Evolutionary conservation across 2,329 filamentous ascomycete genomes (phyloP), one percentile per base, ranked within the genome.

Genomic region (Eutypa lata): DNA sequence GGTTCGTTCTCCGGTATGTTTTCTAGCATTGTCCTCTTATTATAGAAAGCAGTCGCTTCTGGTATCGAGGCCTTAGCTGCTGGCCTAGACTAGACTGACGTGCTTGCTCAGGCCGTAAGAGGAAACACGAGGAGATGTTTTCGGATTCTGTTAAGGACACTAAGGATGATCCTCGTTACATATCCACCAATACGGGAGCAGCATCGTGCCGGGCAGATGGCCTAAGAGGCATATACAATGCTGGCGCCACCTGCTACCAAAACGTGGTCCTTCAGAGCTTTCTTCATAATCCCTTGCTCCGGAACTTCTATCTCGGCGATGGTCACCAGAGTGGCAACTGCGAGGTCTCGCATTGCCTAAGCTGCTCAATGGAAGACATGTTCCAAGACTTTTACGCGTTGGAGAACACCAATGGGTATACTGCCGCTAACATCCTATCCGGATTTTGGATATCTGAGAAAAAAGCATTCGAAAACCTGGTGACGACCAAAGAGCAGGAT

Each of bases 221-320:
- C 10, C 83, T 97, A 38, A 86, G 94, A 35, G 93, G 93, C 31
- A 88, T 99, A 55, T 97, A 96, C 72, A 99, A 97, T 66, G 93
- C 96, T 69, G 94, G 93, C n/a, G 91, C 95, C 53, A 97, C 94
- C 11, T 99, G 93, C 75, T 99, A 97, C 72, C 93, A 97, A 80
- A 96, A 94, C 63, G 93, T 97, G 28, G 91, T 97, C 47, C 79
- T 99, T 16, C 94, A 97, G 70, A 91, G 89, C 52, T 86, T 99
- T 62, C 82, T 97, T 51, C 93, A 97, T 74, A 97, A 97, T 66
- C 93, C 93, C 1, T 81, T 97, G 44, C 81, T 99, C 28, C 86
- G 90, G 54, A 92, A 93, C 62, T 97, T 90, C 71, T 97, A 96
- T 69, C 85, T 99, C 6, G 87, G 89, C 40, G 92, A 96, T 68